Percentiles rank a stretch among this genome's conserved stretches.
Conservation (phyloP, 1,284 basidiomycete genomes). For the Pterulicium gracile region DNA sequence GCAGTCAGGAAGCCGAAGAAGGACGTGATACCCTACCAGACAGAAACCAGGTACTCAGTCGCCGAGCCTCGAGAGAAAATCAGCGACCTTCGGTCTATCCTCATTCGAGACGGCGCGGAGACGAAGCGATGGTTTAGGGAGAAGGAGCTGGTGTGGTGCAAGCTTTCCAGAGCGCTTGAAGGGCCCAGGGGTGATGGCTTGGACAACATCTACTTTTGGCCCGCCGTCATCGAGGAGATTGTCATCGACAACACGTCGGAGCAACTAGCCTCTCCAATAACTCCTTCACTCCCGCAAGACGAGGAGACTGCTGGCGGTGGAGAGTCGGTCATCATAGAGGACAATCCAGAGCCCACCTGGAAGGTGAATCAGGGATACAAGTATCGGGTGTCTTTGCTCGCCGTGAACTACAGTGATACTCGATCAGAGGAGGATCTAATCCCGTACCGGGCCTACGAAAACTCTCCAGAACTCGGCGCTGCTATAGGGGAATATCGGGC, state of each 20-base stretch:
- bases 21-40: slow-evolving; percentile 22
- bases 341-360: slow-evolving; percentile 32
- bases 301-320: slow-evolving; percentile 7
- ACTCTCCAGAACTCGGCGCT: slow-evolving; percentile 35
- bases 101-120: slow-evolving; percentile 24
- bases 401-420: slow-evolving; percentile 32
- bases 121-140: slow-evolving; percentile 49
- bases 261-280: neutral
- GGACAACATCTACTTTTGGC: slow-evolving; percentile 56
- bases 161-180: slow-evolving; percentile 40
- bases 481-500: slow-evolving; percentile 30
- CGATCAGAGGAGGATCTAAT: slow-evolving; percentile 45
- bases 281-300: neutral
- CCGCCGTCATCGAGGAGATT: slow-evolving; percentile 52
- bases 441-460: slow-evolving; percentile 59
- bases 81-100: slow-evolving; percentile 43
- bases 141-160: slow-evolving; percentile 68
- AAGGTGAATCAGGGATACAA: slow-evolving; percentile 39
- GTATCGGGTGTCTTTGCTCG: slow-evolving; percentile 59
- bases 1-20: slow-evolving; percentile 43
- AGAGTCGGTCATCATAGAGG: slow-evolving; percentile 9
- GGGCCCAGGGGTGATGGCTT: slow-evolving; percentile 22
- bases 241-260: slow-evolving; percentile 14
- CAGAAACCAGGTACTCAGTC: slow-evolving; percentile 32
- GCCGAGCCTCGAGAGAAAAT: slow-evolving; percentile 47